Conservation (phyloP, 2,329 filamentous ascomycete genomes). For the Aspergillus sp. region DNA sequence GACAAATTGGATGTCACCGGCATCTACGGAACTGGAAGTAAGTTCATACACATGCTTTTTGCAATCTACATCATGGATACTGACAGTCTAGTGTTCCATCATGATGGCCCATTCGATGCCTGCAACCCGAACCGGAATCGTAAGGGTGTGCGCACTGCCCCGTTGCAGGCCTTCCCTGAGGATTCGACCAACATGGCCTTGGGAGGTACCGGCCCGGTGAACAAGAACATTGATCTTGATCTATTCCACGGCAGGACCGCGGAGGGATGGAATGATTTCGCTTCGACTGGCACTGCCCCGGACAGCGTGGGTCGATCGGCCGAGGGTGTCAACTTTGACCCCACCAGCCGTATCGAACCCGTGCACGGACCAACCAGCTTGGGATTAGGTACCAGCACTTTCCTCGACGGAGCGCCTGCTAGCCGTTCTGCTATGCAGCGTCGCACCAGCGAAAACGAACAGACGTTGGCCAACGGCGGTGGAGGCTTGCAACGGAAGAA, state of each 20-base stretch:
- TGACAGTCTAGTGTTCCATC: constrained; percentile 68
- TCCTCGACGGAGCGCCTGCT: constrained; percentile 87
- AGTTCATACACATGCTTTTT: constrained; percentile 31
- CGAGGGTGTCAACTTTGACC: constrained; percentile 51
- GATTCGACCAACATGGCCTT: constrained; percentile 87
- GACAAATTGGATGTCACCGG: constrained; percentile 95
- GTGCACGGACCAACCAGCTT: constrained; percentile 77
- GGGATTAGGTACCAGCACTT: constrained; percentile 88
- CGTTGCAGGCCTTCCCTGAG: constrained; percentile 93
- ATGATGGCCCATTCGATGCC: constrained; percentile 94
- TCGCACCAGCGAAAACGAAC: constrained; percentile 60
- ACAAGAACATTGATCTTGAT: constrained; percentile 71
- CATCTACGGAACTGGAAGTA: constrained; percentile 86
- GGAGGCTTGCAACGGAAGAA: constrained; percentile 76
- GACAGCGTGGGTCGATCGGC: constrained; percentile 19
- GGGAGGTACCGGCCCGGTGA: constrained; percentile 77
- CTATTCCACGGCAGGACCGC: constrained; percentile 77
- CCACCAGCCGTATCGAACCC: constrained; percentile 57
- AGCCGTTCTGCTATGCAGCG: constrained; percentile 70
- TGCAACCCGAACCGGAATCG: constrained; percentile 91
- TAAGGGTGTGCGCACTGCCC: constrained; percentile 70
- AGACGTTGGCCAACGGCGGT: constrained; percentile 15
- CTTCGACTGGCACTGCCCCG: constrained; percentile 36
- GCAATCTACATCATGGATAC: not conserved
- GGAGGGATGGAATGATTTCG: constrained; percentile 82